phyloP scores from a whole-genome alignment of 2,329 filamentous ascomycete genomes.

The Arthroderma sp. region DNA sequence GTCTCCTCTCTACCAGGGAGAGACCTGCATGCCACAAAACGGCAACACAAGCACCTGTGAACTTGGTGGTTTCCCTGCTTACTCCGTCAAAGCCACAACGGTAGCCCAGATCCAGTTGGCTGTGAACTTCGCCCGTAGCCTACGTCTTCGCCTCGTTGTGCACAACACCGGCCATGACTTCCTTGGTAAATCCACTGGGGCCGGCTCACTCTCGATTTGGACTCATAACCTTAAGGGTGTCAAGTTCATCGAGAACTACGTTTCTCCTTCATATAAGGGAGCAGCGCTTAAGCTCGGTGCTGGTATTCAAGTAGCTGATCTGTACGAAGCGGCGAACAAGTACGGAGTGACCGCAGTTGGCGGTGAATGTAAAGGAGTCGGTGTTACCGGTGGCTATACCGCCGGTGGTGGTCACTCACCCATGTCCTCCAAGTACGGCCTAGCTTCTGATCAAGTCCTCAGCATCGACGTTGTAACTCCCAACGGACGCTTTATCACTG shows the following conservation, averaged over 20 bases:
- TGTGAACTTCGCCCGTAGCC: conserved; percentile 15
- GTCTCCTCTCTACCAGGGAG: conserved; percentile 16
- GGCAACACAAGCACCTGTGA: conserved; percentile 2
- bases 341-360: conserved; percentile 38
- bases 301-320: conserved; percentile 40
- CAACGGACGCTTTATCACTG: conserved; percentile 35
- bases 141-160: conserved; percentile 31
- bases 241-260: conserved; percentile 16
- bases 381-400: conserved; percentile 34
- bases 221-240: conserved; percentile 19
- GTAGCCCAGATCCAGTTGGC: conserved; percentile 17
- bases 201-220: conserved; percentile 31
- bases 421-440: conserved; percentile 39
- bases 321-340: conserved; percentile 38
- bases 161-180: conserved; percentile 44
- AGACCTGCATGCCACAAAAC: conserved; percentile 15
- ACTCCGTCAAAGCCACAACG: conserved; percentile 23
- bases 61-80: conserved; percentile 17
- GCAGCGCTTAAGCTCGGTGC: conserved; percentile 41
- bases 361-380: conserved; percentile 42
- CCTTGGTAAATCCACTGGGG: conserved; percentile 47
- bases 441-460: conserved; percentile 48
- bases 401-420: conserved; percentile 43
- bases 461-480: conserved; percentile 43
- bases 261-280: too few relatives aligned